phyloP scores from a whole-genome alignment of 2,329 filamentous ascomycete species.

The Penicillium occitanis region DNA sequence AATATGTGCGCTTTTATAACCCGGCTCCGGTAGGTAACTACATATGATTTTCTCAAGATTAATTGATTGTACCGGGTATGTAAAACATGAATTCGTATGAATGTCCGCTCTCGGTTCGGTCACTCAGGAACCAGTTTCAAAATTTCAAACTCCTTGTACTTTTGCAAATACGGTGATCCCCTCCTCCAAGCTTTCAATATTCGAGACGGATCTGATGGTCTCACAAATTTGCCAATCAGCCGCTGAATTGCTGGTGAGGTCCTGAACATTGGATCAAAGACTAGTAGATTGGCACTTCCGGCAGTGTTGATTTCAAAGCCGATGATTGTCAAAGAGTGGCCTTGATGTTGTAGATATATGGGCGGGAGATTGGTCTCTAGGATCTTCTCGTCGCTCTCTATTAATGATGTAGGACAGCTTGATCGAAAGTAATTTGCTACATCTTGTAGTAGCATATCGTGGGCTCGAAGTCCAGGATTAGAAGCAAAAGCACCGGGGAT shows the following conservation, averaged over 20 bases:
- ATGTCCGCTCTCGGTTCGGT: background rate
- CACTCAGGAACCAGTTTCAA: slow-evolving; percentile 56
- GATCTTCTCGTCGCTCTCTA: slow-evolving; percentile 60
- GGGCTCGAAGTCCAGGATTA: slow-evolving; percentile 49
- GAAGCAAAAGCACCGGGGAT: slow-evolving; percentile 60
- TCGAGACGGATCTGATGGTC: slow-evolving; percentile 49
- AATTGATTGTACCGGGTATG: background rate
- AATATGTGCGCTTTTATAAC: too few species aligned
- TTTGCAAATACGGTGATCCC: slow-evolving; percentile 64
- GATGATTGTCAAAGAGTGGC: slow-evolving; percentile 84
- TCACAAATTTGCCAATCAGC: slow-evolving; percentile 50
- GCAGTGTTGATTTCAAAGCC: slow-evolving; percentile 71
- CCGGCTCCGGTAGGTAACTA: too few species aligned
- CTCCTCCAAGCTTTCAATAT: slow-evolving; percentile 73
- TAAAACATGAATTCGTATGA: background rate
- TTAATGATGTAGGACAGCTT: slow-evolving; percentile 38
- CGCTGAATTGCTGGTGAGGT: slow-evolving; percentile 64
- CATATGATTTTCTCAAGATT: background rate
- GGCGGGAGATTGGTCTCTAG: slow-evolving; percentile 71
- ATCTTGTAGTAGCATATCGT: slow-evolving; percentile 61
- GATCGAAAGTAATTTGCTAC: slow-evolving; percentile 73
- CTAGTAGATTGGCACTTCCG: slow-evolving; percentile 68
- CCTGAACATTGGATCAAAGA: slow-evolving; percentile 84
- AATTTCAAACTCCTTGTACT: slow-evolving; percentile 75
- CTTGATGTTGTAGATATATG: slow-evolving; percentile 84